Conservation (phyloP, 1,284 basidiomycete species). For the Papiliotrema laurentii region DNA sequence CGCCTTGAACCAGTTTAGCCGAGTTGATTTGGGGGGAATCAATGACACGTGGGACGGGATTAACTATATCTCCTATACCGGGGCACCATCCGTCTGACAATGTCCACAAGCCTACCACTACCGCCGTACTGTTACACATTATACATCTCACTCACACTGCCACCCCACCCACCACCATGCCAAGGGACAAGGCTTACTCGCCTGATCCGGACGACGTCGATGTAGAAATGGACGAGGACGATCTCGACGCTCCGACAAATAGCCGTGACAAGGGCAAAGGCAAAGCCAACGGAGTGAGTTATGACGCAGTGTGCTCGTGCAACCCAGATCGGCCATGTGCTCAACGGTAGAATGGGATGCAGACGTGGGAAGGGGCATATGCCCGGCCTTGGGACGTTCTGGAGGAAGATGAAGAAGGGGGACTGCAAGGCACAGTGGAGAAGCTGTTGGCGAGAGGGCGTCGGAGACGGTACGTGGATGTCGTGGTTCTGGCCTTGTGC, state of each 20-base stretch:
- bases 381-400: conserved; percentile 95
- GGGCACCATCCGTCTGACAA: not conserved
- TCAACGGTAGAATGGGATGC: conserved; percentile 6
- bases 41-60: no score
- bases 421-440: conserved; percentile 82
- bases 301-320: not conserved
- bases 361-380: conserved; percentile 91
- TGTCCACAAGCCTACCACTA: no score
- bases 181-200: conserved; percentile 1
- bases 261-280: conserved; percentile 9
- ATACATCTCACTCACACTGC: not conserved
- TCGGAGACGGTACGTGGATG: conserved; percentile 67
- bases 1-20: no score
- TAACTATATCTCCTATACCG: not conserved
- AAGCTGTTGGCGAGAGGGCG: conserved; percentile 80
- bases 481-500: no score
- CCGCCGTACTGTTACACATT: no score
- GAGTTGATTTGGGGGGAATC: no score
- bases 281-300: conserved; percentile 1
- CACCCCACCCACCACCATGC: not conserved
- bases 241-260: conserved; percentile 9
- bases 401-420: conserved; percentile 90
- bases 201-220: conserved; percentile 2
- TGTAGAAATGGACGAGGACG: conserved; percentile 6
- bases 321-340: no score